These are phyloP conservation scores for Tetrahymena borealis DNA, from an alignment of 73 alveolate species.

Conservation along the genomic window DNA sequence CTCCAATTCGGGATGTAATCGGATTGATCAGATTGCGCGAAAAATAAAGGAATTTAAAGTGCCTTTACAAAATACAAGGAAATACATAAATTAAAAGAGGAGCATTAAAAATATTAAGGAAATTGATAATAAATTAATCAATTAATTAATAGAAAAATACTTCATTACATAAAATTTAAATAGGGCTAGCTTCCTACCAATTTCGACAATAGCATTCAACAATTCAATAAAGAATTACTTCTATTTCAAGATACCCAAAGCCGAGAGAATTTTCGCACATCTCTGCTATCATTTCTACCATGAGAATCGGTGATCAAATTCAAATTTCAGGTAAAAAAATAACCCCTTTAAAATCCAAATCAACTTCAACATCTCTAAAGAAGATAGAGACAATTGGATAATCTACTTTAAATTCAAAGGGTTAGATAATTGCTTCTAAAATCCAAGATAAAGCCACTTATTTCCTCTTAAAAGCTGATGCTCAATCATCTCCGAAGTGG, in stretches of 20 bases:
- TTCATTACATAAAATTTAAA: neutral
- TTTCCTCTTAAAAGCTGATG: neutral
- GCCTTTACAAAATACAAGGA: neutral
- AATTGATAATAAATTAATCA: neutral
- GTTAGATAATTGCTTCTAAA: neutral
- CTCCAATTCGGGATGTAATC: neutral
- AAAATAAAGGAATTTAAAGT: neutral
- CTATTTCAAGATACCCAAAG: neutral
- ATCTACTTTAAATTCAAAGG: neutral
- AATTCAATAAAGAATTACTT: neutral
- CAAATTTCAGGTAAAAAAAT: neutral
- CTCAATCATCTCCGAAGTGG: neutral
- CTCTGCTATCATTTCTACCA: neutral
- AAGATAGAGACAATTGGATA: neutral
- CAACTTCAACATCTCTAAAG: neutral
- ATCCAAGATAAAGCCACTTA: neutral
- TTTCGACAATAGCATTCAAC: neutral
- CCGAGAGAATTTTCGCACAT: neutral
- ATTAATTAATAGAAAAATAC: neutral
- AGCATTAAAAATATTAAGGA: neutral
- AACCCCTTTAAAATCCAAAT: neutral
- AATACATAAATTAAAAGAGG: neutral
- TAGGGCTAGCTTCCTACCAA: neutral
- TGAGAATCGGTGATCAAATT: neutral
- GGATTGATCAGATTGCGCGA: slow-evolving; percentile 3